A percentile compares a stretch with the other conserved stretches of the same genome.
Evolutionary conservation across 345 rosid species (phyloP).

Genomic region (Bruguiera sexangula): DNA sequence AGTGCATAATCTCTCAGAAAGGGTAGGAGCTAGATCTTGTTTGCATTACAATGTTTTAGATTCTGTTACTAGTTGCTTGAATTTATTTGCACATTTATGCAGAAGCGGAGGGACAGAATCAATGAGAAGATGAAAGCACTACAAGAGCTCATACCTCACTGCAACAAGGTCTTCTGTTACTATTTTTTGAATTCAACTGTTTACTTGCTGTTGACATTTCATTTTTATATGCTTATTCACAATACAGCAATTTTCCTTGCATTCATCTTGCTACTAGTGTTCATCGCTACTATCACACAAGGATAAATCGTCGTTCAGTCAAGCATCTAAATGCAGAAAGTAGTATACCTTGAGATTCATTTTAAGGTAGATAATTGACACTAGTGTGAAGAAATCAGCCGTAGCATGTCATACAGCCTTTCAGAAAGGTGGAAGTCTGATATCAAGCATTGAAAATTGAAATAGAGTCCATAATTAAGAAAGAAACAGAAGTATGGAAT

Average conservation of each 20-base stretch:
- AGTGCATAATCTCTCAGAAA: conserved; percentile 2
- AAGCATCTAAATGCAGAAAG: background rate
- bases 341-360: background rate
- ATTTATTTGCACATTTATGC: background rate
- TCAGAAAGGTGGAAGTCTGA: too few relatives aligned
- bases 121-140: conserved; percentile 64
- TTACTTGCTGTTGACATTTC: background rate
- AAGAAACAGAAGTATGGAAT: too few relatives aligned
- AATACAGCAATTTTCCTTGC: too few relatives aligned
- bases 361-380: background rate
- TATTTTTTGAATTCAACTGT: background rate
- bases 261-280: too few relatives aligned
- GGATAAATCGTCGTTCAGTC: background rate
- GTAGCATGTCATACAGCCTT: too few relatives aligned
- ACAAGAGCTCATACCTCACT: conserved; percentile 58
- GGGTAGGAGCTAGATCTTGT: background rate
- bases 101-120: conserved; percentile 66
- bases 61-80: background rate
- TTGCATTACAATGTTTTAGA: background rate
- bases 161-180: conserved; percentile 36
- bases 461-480: too few relatives aligned
- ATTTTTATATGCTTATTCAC: too few relatives aligned
- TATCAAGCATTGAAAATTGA: too few relatives aligned
- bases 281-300: too few relatives aligned
- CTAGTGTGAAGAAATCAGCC: background rate